These are phyloP conservation scores for Yarrowia keelungensis DNA, from an alignment of 805 yeast genomes.

Conservation along the genomic window DNA sequence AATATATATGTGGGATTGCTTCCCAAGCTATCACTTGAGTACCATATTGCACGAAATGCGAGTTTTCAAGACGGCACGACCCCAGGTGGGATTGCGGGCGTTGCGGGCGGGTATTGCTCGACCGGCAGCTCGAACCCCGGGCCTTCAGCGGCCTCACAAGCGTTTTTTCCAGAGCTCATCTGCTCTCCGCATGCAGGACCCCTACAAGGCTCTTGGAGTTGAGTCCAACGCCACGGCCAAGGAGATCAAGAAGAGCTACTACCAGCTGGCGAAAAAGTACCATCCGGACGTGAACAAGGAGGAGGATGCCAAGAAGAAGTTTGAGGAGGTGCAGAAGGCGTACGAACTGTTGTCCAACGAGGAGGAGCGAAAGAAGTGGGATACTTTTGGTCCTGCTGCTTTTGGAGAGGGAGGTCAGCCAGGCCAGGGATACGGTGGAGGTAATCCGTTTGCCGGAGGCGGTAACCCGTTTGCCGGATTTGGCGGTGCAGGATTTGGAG, in stretches of 20 bases:
- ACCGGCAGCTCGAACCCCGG: too few species aligned
- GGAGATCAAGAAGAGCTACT: slow-evolving; percentile 95
- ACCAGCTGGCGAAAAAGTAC: slow-evolving; percentile 87
- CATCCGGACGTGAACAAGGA: slow-evolving; percentile 98
- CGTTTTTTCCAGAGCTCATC: slow-evolving; percentile 2
- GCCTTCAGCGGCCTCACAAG: neutral
- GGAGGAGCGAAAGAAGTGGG: slow-evolving; percentile 84
- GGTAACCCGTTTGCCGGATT: slow-evolving; percentile 62
- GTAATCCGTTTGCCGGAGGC: slow-evolving; percentile 52
- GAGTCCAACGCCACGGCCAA: slow-evolving; percentile 69
- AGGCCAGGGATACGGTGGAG: slow-evolving; percentile 55
- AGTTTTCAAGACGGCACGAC: slow-evolving; percentile 21
- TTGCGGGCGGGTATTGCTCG: neutral
- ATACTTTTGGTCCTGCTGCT: slow-evolving; percentile 88
- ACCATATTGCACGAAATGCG: neutral
- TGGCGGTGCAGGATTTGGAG: slow-evolving; percentile 56
- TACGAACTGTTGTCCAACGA: slow-evolving; percentile 90
- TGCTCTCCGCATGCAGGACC: slow-evolving; percentile 59
- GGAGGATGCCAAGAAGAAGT: slow-evolving; percentile 81
- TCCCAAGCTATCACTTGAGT: too few species aligned
- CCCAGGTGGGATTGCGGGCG: slow-evolving; percentile 28
- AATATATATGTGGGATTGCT: slow-evolving; percentile 12
- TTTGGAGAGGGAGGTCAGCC: slow-evolving; percentile 62
- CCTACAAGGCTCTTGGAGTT: slow-evolving; percentile 85
- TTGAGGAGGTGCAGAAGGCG: slow-evolving; percentile 92